These are phyloP conservation scores for Diaporthe helianthi DNA, from an alignment of 2,329 filamentous ascomycete species.

Conservation along the genomic window DNA sequence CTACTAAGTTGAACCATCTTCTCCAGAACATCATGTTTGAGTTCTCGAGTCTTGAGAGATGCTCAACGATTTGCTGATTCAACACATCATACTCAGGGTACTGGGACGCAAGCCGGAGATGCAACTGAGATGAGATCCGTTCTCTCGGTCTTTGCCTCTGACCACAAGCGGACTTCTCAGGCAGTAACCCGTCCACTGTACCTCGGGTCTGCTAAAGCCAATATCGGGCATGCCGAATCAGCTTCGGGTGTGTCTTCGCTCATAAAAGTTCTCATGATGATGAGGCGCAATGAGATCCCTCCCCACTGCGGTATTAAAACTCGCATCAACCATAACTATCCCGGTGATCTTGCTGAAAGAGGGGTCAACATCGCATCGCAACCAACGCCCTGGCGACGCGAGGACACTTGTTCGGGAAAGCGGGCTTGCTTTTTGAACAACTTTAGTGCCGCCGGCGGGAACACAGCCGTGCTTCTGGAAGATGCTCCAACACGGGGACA, in stretches of 20 bases:
- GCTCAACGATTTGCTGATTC: neutral
- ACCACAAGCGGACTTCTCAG: constrained; percentile 39
- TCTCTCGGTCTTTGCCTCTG: constrained; percentile 58
- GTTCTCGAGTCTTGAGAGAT: neutral
- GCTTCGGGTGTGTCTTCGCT: constrained; percentile 34
- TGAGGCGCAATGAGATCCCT: constrained; percentile 33
- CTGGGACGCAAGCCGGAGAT: constrained; percentile 81
- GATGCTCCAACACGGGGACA: constrained; percentile 53
- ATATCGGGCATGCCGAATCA: constrained; percentile 38
- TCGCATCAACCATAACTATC: constrained; percentile 40
- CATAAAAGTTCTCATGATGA: constrained; percentile 37
- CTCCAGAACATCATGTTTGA: too few species aligned
- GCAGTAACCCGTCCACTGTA: constrained; percentile 59
- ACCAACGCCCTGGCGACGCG: constrained; percentile 2
- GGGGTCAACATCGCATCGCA: constrained; percentile 22
- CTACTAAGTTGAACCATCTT: too few species aligned
- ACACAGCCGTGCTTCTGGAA: constrained; percentile 72
- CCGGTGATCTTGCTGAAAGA: neutral
- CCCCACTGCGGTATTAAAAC: constrained; percentile 38
- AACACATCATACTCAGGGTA: neutral
- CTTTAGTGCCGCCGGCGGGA: constrained; percentile 75
- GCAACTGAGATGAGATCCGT: constrained; percentile 83
- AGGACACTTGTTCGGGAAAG: constrained; percentile 48
- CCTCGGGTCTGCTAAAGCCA: constrained; percentile 64
- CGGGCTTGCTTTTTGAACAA: constrained; percentile 67